Base-by-base conservation (phyloP, 2,329 filamentous ascomycete genomes). In the Fusarium sp. region DNA sequence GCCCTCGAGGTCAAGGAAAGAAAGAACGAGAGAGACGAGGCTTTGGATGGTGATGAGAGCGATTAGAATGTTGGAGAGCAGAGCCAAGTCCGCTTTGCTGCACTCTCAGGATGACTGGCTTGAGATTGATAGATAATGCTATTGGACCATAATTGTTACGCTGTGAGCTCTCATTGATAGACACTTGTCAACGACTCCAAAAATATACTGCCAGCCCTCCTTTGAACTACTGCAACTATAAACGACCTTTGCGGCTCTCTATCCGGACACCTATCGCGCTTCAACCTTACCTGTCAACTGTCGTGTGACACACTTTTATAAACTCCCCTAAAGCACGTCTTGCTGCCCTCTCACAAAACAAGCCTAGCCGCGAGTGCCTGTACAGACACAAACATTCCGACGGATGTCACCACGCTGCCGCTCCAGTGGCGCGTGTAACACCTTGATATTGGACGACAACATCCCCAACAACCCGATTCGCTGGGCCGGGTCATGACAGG, bases 21-120 rank as follows among this genome's bases (percentile, higher is more conserved):
- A 20, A 82, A 82, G 27, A 84, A 84, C 6, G 82, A 83, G 3
- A 86, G 83, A 27, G 89, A 90, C 61, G 90, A 91, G 69, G 90
- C 88, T 14, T 77, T 91, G 62, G 88, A 90, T 70, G 88, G 86
- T 13, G 85, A 87, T 54, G 88, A 90, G 66, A 89, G 87, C 72
- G 87, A 89, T 59, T 88, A 47, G 27, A 53, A 29, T 7, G 29
- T 6, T 42, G 25, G 16, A 27, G 76, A 67, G 32, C 22, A 40
- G 22, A 52, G 9, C 14, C 48, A 40, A 20, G 18, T 20, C 6
- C 9, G 34, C 25, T 30, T 22, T 24, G 11, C n/a, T 25, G 27
- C 13, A 22, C 40, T 24, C 37, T 27, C 8, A 42, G 41, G 32
- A 47, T 29, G 55, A 12, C 14, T 20, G 12, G 40, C 45, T 30